phyloP scores from a whole-genome alignment of 1,139 yeast genomes.

The Blastobotrys indianensis region DNA sequence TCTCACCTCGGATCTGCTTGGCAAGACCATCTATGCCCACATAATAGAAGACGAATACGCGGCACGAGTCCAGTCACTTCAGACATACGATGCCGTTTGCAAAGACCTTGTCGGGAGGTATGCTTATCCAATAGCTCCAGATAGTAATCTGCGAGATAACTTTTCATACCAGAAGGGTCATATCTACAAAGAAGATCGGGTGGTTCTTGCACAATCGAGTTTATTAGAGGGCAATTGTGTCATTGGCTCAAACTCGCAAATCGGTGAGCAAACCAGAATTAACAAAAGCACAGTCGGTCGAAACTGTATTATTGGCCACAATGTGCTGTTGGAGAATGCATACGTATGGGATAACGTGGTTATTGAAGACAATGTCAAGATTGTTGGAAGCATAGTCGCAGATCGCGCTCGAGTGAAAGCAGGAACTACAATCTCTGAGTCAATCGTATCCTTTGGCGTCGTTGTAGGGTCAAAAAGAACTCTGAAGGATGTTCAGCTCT shows the following conservation, averaged over 20 bases:
- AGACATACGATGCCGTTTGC: conserved; percentile 86
- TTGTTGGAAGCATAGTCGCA: conserved; percentile 67
- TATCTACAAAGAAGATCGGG: conserved; percentile 75
- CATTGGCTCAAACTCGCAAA: conserved; percentile 66
- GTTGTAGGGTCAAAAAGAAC: conserved; percentile 44
- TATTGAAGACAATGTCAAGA: conserved; percentile 57
- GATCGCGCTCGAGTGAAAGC: conserved; percentile 50
- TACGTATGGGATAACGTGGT: conserved; percentile 81
- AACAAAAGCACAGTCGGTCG: conserved; percentile 80
- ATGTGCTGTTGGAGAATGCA: conserved; percentile 63
- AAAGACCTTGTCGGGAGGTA: conserved; percentile 87
- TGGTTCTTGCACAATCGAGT: conserved; percentile 89
- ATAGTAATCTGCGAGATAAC: conserved; percentile 63
- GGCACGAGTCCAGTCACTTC: conserved; percentile 90
- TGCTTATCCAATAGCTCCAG: conserved; percentile 90
- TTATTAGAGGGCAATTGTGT: conserved; percentile 68
- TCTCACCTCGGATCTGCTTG: conserved; percentile 79
- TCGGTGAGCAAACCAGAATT: conserved; percentile 48
- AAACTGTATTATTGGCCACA: conserved; percentile 74
- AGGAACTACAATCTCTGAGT: conserved; percentile 47
- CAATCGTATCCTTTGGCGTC: conserved; percentile 77
- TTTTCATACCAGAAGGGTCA: conserved; percentile 79
- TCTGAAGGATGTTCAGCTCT: conserved; percentile 21
- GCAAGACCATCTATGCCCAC: conserved; percentile 86
- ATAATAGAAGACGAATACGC: conserved; percentile 74